phyloP scores from a whole-genome alignment of 2,329 filamentous ascomycete species.

The Aotearoamyces nothofagi region DNA sequence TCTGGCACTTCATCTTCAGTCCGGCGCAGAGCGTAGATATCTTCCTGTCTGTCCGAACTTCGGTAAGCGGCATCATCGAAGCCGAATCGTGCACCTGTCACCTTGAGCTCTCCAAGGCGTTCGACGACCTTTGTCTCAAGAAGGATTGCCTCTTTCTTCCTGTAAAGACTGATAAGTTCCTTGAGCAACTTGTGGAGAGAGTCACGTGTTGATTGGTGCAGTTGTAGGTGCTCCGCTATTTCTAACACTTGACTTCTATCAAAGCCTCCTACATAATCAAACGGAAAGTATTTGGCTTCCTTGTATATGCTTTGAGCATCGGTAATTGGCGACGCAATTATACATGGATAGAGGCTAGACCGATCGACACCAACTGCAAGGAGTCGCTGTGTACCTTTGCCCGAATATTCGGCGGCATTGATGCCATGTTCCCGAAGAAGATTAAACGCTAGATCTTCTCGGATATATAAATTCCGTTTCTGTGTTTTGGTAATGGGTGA shows the following conservation, averaged over 20 bases:
- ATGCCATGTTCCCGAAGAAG: conserved; percentile 37
- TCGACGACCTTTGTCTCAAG: conserved; percentile 35
- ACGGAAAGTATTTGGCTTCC: conserved; percentile 39
- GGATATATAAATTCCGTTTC: conserved; percentile 37
- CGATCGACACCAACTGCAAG: conserved; percentile 53
- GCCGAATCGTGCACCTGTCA: conserved; percentile 39
- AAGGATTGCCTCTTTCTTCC: conserved; percentile 48
- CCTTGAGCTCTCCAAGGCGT: conserved; percentile 25
- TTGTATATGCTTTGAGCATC: conserved; percentile 25
- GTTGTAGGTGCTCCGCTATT: conserved; percentile 34
- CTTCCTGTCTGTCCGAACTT: conserved; percentile 42
- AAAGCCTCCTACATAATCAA: conserved; percentile 37
- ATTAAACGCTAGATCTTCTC: conserved; percentile 34
- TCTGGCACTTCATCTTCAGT: conserved; percentile 32
- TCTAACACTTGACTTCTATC: conserved; percentile 25
- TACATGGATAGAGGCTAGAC: conserved; percentile 41
- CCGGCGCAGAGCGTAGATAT: conserved; percentile 42
- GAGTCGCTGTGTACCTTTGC: conserved; percentile 27
- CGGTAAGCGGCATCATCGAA: conserved; percentile 59
- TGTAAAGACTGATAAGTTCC: conserved; percentile 42
- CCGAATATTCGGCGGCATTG: conserved; percentile 22
- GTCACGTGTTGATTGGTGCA: conserved; percentile 23
- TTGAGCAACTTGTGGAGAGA: conserved; percentile 33
- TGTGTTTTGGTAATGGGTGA: conserved; percentile 17
- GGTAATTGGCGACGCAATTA: conserved; percentile 37